Base-by-base conservation (phyloP, 2,329 filamentous ascomycete genomes). In the Botrytis byssoidea region DNA sequence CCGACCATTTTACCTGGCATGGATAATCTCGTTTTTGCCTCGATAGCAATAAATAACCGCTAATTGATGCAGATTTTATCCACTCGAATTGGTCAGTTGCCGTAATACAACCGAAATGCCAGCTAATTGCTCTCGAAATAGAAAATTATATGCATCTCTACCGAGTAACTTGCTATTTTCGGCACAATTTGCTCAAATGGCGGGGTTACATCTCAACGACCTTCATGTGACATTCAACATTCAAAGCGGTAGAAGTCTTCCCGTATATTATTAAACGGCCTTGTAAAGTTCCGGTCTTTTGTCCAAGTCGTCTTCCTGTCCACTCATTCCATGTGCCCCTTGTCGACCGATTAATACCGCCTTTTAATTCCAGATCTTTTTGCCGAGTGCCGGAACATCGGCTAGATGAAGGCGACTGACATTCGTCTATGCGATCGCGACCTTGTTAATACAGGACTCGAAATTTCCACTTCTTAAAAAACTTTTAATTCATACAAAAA, bases 111-210 rank as follows among this genome's bases (percentile, higher is more conserved):
- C 69, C 69, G 57, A 29, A 61, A 48, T 37, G 42, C 22, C n/a
- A 63, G 42, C 57, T 29, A 63, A 71, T 48, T 63, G 32, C n/a
- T 63, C 69, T 40, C 29, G 44, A 64, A 71, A 71, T 71, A 71
- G 69, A 29, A 71, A 57, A 3, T 29, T 29, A 4, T 46, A 46
- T 66, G 32, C 64, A 51, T 37, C 32, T 67, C 14, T 20, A 32
- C 64, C 32, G 46, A 55, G 7, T 67, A 5, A 55, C 37, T 67
- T 67, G 32, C 64, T 67, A 67, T 67, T 67, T 67, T 67, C 64
- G 64, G 64, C n/a, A 67, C 46, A 40, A 55, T 67, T 55, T 37
- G 14, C 64, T 67, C 22, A 29, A n/a, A 40, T 67, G 14, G 44
- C 22, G 32, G 22, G 20, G 32, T 66, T 51, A 67, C 44, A 37